Evolutionary conservation across 495 filamentous ascomycete species (phyloP).

Genomic region (Trichoderma reesei): DNA sequence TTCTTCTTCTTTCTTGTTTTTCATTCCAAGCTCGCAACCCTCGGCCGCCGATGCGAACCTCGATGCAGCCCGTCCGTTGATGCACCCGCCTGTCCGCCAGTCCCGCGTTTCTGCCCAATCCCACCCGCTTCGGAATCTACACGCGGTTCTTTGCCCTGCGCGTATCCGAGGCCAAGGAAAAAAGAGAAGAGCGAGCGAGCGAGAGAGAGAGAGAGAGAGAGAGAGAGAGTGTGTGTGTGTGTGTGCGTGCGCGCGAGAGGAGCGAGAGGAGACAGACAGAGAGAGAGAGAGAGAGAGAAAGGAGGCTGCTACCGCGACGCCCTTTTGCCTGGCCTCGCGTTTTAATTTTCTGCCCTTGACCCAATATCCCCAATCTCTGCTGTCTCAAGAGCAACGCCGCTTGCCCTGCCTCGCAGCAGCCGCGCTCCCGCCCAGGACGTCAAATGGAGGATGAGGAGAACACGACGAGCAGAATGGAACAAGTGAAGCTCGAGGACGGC

Average conservation of each 20-base stretch:
- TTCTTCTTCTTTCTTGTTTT: conserved; percentile 13
- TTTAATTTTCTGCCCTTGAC: too few species aligned
- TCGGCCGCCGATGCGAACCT: conserved; percentile 12
- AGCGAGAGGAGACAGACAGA: too few species aligned
- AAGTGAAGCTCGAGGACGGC: conserved; percentile 23
- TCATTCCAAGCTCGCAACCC: conserved; percentile 13
- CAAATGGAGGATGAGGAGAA: conserved; percentile 34
- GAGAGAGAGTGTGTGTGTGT: too few species aligned
- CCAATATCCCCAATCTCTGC: background rate
- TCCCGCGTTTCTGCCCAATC: conserved; percentile 7
- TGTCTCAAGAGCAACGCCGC: conserved; percentile 10
- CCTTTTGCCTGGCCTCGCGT: background rate
- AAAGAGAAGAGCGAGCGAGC: too few species aligned
- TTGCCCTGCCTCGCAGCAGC: conserved; percentile 1
- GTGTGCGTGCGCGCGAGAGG: too few species aligned
- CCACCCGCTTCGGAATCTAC: conserved; percentile 13
- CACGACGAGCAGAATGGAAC: conserved; percentile 24
- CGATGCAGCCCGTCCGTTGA: conserved; percentile 3
- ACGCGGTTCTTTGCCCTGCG: conserved; percentile 7
- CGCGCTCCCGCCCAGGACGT: conserved; percentile 9
- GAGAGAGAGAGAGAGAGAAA: background rate
- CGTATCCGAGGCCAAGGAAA: conserved; percentile 1
- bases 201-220: too few species aligned
- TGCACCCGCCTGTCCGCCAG: background rate
- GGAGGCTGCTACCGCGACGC: conserved; percentile 4